Evolutionary conservation across 768 basidiomycete species (phyloP).

Genomic region (Sarcodon aspratus): DNA sequence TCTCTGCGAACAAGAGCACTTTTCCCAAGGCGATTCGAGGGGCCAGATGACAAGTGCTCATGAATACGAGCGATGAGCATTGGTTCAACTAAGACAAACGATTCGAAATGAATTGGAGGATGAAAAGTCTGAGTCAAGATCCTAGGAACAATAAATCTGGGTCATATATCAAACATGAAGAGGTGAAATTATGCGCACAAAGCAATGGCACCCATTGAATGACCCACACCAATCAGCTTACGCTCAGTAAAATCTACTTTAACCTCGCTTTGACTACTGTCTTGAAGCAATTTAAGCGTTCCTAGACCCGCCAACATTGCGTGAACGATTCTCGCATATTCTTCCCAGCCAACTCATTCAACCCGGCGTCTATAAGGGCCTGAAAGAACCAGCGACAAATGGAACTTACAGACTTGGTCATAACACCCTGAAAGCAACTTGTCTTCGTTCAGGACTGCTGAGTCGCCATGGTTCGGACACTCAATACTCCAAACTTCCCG

Average conservation of each 20-base stretch:
- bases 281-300: conserved; percentile 1
- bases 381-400: conserved; percentile 1
- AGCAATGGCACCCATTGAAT: conserved; percentile 41
- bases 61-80: conserved; percentile 22
- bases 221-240: conserved; percentile 38
- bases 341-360: conserved; percentile 37
- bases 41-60: neutral
- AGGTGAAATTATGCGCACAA: conserved; percentile 21
- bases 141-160: conserved; percentile 13
- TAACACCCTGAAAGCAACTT: conserved; percentile 26
- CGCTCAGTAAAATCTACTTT: conserved; percentile 37
- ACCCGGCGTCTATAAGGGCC: neutral
- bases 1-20: conserved; percentile 32
- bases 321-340: conserved; percentile 37
- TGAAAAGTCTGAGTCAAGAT: conserved; percentile 30
- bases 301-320: conserved; percentile 36
- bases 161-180: neutral
- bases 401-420: conserved; percentile 27
- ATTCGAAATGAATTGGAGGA: conserved; percentile 25
- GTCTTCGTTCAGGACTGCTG: conserved; percentile 35
- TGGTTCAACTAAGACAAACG: conserved; percentile 33
- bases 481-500: conserved; percentile 42
- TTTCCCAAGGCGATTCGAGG: conserved; percentile 11
- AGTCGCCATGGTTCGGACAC: conserved; percentile 44
- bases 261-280: conserved; percentile 19